Evolutionary conservation across 352 stramenopile species (phyloP).

Genomic region (Globisporangium spiculum): DNA sequence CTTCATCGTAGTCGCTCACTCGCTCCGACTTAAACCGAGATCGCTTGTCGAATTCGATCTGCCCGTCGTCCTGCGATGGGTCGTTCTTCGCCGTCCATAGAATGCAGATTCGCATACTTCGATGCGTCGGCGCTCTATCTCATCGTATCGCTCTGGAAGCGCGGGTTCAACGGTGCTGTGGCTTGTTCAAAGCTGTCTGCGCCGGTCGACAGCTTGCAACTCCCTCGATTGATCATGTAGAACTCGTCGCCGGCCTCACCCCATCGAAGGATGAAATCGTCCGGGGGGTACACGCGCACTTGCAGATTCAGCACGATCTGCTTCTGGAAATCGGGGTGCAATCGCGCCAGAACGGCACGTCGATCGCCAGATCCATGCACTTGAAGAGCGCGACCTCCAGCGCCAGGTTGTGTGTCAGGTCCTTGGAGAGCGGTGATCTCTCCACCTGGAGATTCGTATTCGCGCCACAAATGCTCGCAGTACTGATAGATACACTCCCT

Average conservation of each 20-base stretch:
- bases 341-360: constrained; percentile 34
- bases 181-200: constrained; percentile 47
- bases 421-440: constrained; percentile 49
- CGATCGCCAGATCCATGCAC: constrained; percentile 53
- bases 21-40: not conserved
- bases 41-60: not conserved
- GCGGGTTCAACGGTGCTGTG: constrained; percentile 21
- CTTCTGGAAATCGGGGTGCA: constrained; percentile 58
- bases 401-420: constrained; percentile 56
- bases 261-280: constrained; percentile 11
- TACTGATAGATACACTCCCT: constrained; percentile 69
- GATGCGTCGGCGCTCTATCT: not conserved
- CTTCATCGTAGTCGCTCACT: not conserved
- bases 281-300: constrained; percentile 53
- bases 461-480: constrained; percentile 62
- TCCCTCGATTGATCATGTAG: constrained; percentile 4
- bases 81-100: constrained; percentile 5
- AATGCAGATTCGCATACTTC: constrained; percentile 29
- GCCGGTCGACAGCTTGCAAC: constrained; percentile 39
- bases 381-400: constrained; percentile 73
- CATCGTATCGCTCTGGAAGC: not conserved
- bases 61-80: not conserved
- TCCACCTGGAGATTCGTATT: constrained; percentile 65
- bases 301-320: constrained; percentile 43
- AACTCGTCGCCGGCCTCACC: not conserved